phyloP scores from a whole-genome alignment of 306 rosid genomes.

The Phaseolus lunatus region DNA sequence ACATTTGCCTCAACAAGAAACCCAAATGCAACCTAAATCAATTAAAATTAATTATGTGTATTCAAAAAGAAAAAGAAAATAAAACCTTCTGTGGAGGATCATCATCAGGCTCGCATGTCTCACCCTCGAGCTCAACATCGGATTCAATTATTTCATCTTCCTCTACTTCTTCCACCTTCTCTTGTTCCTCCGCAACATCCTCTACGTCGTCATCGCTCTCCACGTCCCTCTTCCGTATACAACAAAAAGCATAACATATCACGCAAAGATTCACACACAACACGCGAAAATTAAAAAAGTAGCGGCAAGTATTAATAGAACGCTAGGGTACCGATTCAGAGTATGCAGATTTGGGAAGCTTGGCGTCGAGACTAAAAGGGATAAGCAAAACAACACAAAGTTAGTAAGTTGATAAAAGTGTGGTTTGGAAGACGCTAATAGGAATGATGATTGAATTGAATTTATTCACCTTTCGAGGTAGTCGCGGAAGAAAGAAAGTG shows the following conservation, averaged over 20 bases:
- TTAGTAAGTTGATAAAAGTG: neutral
- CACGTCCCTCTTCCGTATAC: constrained; percentile 49
- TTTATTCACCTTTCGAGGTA: constrained; percentile 73
- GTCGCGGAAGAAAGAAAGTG: constrained; percentile 93
- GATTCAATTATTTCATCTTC: constrained; percentile 90
- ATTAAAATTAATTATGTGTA: neutral
- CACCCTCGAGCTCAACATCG: constrained; percentile 88
- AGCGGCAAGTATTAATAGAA: neutral
- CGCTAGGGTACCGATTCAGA: constrained; percentile 64
- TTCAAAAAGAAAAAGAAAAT: neutral
- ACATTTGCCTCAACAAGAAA: neutral
- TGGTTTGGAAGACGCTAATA: neutral
- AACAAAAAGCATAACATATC: neutral
- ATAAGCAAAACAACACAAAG: neutral
- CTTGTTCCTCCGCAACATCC: constrained; percentile 47
- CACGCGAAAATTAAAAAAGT: neutral
- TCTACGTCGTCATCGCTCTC: constrained; percentile 83
- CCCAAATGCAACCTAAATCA: constrained; percentile 13
- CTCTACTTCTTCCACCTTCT: constrained; percentile 63
- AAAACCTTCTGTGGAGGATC: constrained; percentile 86
- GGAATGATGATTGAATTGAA: neutral
- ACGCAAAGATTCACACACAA: neutral
- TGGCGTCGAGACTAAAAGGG: constrained; percentile 70
- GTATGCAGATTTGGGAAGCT: constrained; percentile 61
- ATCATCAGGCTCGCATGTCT: constrained; percentile 74